phyloP scores from a whole-genome alignment of 805 yeast species.

The Wickerhamiella cacticola region DNA sequence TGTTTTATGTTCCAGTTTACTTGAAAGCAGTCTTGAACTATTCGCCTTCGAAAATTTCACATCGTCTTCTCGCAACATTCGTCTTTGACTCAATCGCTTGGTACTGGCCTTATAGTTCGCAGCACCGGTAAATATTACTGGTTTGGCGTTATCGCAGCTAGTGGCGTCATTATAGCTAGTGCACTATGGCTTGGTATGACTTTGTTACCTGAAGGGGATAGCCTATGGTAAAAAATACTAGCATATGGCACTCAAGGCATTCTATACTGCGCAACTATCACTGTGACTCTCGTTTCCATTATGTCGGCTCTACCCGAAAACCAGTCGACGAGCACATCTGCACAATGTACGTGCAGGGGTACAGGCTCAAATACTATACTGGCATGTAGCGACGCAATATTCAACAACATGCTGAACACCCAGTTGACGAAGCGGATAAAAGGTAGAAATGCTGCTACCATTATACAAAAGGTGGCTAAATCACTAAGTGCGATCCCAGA shows the following conservation, averaged over 20 bases:
- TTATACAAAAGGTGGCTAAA: conserved; percentile 35
- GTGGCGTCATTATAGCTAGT: conserved; percentile 39
- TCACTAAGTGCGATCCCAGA: conserved; percentile 46
- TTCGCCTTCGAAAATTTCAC: conserved; percentile 64
- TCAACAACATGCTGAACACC: conserved; percentile 38
- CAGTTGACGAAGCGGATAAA: conserved; percentile 25
- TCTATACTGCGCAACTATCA: conserved; percentile 54
- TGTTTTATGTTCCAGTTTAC: conserved; percentile 66
- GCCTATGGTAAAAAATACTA: conserved; percentile 34
- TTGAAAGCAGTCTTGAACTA: conserved; percentile 49
- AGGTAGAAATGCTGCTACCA: conserved; percentile 36
- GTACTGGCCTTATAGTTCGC: conserved; percentile 55
- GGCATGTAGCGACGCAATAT: conserved; percentile 52
- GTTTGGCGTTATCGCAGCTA: conserved; percentile 35
- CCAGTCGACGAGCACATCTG: conserved; percentile 81
- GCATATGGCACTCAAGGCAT: conserved; percentile 41
- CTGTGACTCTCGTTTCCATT: conserved; percentile 60
- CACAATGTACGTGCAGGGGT: conserved; percentile 78
- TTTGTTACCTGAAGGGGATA: conserved; percentile 44
- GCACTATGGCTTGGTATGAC: conserved; percentile 27
- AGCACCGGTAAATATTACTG: conserved; percentile 51
- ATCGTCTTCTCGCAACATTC: conserved; percentile 45
- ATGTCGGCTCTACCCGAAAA: conserved; percentile 56
- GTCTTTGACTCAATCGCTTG: conserved; percentile 54
- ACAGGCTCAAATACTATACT: conserved; percentile 83